Conservation (phyloP, 345 rosid species). For the Melastoma malabathricum region DNA sequence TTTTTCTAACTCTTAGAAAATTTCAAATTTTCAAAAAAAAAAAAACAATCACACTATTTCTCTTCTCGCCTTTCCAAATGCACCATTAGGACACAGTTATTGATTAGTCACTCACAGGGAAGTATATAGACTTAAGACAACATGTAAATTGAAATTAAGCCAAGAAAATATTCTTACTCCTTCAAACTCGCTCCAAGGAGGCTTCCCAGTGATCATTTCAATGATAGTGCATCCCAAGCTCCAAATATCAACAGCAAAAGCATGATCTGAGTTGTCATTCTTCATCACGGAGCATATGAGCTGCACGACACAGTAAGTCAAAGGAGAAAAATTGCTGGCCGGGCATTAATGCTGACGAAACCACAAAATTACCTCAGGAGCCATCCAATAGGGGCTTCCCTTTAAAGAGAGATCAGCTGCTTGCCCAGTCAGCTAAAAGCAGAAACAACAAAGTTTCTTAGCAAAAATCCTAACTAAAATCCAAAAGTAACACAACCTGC, state of each 20-base stretch:
- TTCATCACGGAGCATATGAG: constrained; percentile 89
- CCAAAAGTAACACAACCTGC: no score
- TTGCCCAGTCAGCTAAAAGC: constrained; percentile 70
- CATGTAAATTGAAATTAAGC: no score
- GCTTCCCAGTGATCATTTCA: constrained; percentile 84
- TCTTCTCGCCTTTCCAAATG: no score
- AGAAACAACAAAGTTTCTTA: neutral
- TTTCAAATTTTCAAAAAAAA: no score
- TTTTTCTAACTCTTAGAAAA: no score
- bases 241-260: constrained; percentile 96
- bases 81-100: neutral
- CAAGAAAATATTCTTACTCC: constrained; percentile 39
- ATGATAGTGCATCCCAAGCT: constrained; percentile 88
- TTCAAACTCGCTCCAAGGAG: constrained; percentile 89
- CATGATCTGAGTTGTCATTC: constrained; percentile 68
- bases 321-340: neutral
- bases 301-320: constrained; percentile 22
- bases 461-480: no score
- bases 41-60: no score
- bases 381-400: constrained; percentile 99
- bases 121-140: no score
- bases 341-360: neutral
- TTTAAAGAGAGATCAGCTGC: constrained; percentile 78
- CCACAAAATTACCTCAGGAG: constrained; percentile 28
- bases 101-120: neutral